phyloP scores from a whole-genome alignment of 1,284 basidiomycete species.

The Somion occarium region DNA sequence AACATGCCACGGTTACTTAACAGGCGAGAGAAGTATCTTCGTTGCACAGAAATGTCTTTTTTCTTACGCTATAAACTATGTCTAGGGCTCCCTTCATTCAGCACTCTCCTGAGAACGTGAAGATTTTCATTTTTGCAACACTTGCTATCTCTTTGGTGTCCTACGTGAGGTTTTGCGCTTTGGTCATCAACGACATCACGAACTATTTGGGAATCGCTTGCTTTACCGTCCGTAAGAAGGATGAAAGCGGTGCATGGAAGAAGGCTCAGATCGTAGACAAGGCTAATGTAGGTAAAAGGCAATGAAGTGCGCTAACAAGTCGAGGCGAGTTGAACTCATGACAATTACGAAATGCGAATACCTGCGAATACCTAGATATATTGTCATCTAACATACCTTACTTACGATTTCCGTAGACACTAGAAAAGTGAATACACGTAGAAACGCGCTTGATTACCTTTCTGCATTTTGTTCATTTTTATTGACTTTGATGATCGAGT shows the following conservation, averaged over 20 bases:
- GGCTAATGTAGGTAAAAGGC: conserved; percentile 10
- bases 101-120: conserved; percentile 49
- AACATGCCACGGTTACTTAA: conserved; percentile 68
- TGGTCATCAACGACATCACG: conserved; percentile 85
- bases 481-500: no score
- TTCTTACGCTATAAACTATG: background rate
- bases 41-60: background rate
- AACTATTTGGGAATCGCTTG: conserved; percentile 87
- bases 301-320: no score
- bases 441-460: no score
- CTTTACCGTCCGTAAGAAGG: conserved; percentile 84
- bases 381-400: background rate
- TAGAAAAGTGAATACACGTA: background rate
- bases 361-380: background rate
- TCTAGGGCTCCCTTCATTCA: conserved; percentile 68
- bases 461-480: no score
- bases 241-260: conserved; percentile 67
- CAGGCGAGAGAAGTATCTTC: conserved; percentile 41
- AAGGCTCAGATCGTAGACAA: conserved; percentile 31
- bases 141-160: conserved; percentile 61
- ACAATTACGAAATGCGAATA: background rate
- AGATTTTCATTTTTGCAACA: conserved; percentile 67
- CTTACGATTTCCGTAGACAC: background rate
- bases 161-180: conserved; percentile 76
- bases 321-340: background rate